phyloP scores from a whole-genome alignment of 2,329 filamentous ascomycete species.

The Plenodomus biglobosus region DNA sequence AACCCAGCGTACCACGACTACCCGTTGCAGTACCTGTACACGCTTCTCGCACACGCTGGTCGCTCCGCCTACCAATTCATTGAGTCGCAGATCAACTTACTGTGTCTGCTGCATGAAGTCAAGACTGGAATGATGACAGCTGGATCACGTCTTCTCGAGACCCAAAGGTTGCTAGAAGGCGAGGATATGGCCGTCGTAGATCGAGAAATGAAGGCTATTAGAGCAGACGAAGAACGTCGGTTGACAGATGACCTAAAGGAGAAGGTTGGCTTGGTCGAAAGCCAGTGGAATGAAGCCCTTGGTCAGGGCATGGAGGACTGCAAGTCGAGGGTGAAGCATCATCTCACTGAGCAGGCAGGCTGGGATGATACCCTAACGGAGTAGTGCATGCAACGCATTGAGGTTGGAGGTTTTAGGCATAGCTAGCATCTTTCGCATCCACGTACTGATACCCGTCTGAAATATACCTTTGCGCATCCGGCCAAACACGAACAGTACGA shows the following conservation, averaged over 20 bases:
- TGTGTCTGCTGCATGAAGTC: slow-evolving; percentile 89
- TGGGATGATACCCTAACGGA: slow-evolving; percentile 71
- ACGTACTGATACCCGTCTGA: slow-evolving; percentile 42
- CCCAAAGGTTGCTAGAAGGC: slow-evolving; percentile 55
- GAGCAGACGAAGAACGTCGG: slow-evolving; percentile 65
- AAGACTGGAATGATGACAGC: slow-evolving; percentile 75
- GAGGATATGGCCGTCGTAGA: slow-evolving; percentile 46
- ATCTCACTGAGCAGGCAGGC: slow-evolving; percentile 74
- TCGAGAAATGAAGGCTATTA: slow-evolving; percentile 58
- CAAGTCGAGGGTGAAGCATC: slow-evolving; percentile 72
- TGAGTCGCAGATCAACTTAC: slow-evolving; percentile 86
- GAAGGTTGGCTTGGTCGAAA: slow-evolving; percentile 86
- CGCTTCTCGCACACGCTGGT: slow-evolving; percentile 79
- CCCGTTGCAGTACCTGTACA: slow-evolving; percentile 88
- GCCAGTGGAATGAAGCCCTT: slow-evolving; percentile 87
- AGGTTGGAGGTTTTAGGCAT: slow-evolving; percentile 8
- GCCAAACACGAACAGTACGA: slow-evolving; percentile 6
- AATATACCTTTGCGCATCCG: slow-evolving; percentile 10
- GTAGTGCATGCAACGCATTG: slow-evolving; percentile 18
- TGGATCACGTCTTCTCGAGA: slow-evolving; percentile 66
- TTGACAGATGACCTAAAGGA: slow-evolving; percentile 89
- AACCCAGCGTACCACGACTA: slow-evolving; percentile 79
- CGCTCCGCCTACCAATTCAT: slow-evolving; percentile 97
- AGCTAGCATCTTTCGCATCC: slow-evolving; percentile 24
- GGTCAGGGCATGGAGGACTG: slow-evolving; percentile 73